These are phyloP conservation scores for Alternaria sp. DNA, from an alignment of 2,329 filamentous ascomycete species.

Conservation along the genomic window DNA sequence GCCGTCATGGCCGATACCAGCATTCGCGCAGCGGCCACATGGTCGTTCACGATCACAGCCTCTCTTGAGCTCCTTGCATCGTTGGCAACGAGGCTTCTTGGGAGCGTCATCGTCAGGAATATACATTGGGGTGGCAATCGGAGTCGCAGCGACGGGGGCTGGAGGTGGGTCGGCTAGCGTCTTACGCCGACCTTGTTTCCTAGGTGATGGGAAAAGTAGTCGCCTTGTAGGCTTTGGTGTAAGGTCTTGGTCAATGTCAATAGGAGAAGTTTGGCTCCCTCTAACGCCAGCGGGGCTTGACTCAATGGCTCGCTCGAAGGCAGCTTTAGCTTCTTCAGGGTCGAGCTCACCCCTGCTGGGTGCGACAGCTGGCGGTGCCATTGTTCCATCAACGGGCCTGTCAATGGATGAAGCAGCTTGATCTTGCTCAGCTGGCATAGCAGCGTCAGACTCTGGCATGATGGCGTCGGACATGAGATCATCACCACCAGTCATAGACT, in stretches of 20 bases:
- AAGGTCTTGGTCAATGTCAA: constrained; percentile 57
- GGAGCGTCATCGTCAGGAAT: constrained; percentile 18
- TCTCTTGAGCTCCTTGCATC: constrained; percentile 32
- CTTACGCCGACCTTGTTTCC: constrained; percentile 68
- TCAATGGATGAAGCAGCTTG: constrained; percentile 12
- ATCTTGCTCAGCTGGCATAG: constrained; percentile 20
- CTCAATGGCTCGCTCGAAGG: constrained; percentile 62
- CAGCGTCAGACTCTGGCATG: constrained; percentile 39
- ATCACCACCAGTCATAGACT: constrained; percentile 52
- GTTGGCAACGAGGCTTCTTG: constrained; percentile 31
- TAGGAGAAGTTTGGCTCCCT: constrained; percentile 54
- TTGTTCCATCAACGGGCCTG: constrained; percentile 13
- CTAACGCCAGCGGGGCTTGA: constrained; percentile 65
- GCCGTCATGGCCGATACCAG: constrained; percentile 27
- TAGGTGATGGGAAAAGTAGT: constrained; percentile 77
- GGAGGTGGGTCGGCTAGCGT: constrained; percentile 60
- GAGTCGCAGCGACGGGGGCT: constrained; percentile 5
- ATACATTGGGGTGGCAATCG: constrained; percentile 5
- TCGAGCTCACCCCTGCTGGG: constrained; percentile 14
- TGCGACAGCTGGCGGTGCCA: constrained; percentile 17
- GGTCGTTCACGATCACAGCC: constrained; percentile 35
- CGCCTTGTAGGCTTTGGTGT: constrained; percentile 70
- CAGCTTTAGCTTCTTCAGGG: constrained; percentile 37
- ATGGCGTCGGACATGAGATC: constrained; percentile 48
- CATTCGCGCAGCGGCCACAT: constrained; percentile 28